phyloP scores from a whole-genome alignment of 2,329 filamentous ascomycete genomes.

The Westerdykella ornata region DNA sequence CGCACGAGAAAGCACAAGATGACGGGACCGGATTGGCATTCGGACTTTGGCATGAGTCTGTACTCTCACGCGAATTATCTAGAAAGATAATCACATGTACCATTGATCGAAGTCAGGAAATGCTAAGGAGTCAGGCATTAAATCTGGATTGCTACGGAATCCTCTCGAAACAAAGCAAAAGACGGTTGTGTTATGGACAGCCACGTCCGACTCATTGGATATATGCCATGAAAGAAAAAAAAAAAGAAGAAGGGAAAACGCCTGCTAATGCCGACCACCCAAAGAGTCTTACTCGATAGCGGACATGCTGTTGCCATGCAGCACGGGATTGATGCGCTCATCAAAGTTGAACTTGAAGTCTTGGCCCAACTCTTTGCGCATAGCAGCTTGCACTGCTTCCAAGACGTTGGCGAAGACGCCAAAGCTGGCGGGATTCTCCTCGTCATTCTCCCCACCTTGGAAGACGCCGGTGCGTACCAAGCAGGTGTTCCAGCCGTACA shows the following conservation, averaged over 20 bases:
- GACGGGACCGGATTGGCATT: too few relatives aligned
- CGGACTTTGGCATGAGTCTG: too few relatives aligned
- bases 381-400: conserved; percentile 61
- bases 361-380: conserved; percentile 63
- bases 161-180: too few relatives aligned
- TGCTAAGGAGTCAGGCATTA: too few relatives aligned
- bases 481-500: conserved; percentile 77
- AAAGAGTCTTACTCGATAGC: conserved; percentile 47
- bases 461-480: conserved; percentile 71
- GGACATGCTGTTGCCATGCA: conserved; percentile 47
- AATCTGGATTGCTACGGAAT: too few relatives aligned
- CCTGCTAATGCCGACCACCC: background rate
- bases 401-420: conserved; percentile 69
- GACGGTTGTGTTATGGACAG: too few relatives aligned
- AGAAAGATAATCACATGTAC: too few relatives aligned
- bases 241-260: background rate
- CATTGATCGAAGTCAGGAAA: too few relatives aligned
- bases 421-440: conserved; percentile 69
- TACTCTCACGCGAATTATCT: too few relatives aligned
- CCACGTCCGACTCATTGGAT: too few relatives aligned
- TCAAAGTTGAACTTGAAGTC: conserved; percentile 70
- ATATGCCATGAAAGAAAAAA: background rate
- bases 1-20: too few relatives aligned
- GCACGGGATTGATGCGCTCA: conserved; percentile 62
- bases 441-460: conserved; percentile 68